These are phyloP conservation scores for Camellia lanceoleosa DNA, from an alignment of 148 eudicot genomes.

Conservation along the genomic window DNA sequence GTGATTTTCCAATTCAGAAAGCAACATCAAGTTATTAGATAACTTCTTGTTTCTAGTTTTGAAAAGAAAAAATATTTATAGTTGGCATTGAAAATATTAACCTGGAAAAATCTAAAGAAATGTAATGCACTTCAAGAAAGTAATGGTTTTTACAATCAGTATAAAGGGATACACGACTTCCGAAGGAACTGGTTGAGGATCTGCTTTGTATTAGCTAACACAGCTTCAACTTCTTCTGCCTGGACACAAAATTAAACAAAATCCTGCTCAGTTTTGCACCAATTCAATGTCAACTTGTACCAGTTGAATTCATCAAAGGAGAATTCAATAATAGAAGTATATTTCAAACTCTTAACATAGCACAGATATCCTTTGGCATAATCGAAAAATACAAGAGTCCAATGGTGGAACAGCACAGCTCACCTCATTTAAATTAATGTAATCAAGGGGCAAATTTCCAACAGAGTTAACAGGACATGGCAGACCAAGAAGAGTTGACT, in stretches of 20 bases:
- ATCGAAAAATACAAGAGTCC: background rate
- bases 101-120: background rate
- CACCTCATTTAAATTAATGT: slow-evolving; percentile 60
- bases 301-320: background rate
- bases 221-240: slow-evolving; percentile 93
- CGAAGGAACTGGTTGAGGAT: slow-evolving; percentile 83
- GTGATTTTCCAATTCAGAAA: slow-evolving; percentile 1
- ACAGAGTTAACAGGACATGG: slow-evolving; percentile 93
- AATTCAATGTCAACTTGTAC: slow-evolving; percentile 6
- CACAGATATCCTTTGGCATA: background rate
- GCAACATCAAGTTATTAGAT: background rate
- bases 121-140: slow-evolving; percentile 4
- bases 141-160: background rate
- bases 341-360: background rate
- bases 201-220: slow-evolving; percentile 88
- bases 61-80: background rate
- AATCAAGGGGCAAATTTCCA: slow-evolving; percentile 83
- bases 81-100: background rate
- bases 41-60: background rate
- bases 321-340: background rate
- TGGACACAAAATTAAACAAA: slow-evolving; percentile 34
- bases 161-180: slow-evolving; percentile 81
- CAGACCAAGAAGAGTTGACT: slow-evolving; percentile 93
- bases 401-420: background rate
- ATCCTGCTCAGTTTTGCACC: background rate